phyloP scores from a whole-genome alignment of 2,329 filamentous ascomycete genomes.

The Hypoxylon sp. region DNA sequence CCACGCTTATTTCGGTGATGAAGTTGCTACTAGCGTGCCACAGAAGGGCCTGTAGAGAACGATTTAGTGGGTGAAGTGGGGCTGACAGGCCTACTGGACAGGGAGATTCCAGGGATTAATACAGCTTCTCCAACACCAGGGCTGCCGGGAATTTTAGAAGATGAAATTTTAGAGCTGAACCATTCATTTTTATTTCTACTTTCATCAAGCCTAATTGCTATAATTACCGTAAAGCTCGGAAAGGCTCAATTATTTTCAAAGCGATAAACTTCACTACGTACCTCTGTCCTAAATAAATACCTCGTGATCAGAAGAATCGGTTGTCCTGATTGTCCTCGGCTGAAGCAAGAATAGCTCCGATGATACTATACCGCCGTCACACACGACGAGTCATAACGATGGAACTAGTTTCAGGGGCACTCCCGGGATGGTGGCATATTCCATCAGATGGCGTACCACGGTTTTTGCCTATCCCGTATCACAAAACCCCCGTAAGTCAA shows the following conservation, averaged over 20 bases:
- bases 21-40: conserved; percentile 32
- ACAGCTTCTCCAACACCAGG: conserved; percentile 30
- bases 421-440: conserved; percentile 30
- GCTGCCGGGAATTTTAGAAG: conserved; percentile 7
- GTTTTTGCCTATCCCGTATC: conserved; percentile 28
- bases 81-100: conserved; percentile 40
- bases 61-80: conserved; percentile 41
- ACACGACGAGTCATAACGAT: conserved; percentile 43
- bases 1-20: conserved; percentile 41
- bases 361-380: conserved; percentile 41
- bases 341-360: conserved; percentile 42
- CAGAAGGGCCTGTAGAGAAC: conserved; percentile 38
- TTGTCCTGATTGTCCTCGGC: conserved; percentile 24
- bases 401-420: conserved; percentile 44
- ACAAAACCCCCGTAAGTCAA: conserved; percentile 17
- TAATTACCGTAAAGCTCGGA: background rate
- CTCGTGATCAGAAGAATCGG: conserved; percentile 10
- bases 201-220: conserved; percentile 1
- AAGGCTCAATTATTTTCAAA: background rate
- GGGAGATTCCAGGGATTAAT: conserved; percentile 42
- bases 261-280: background rate
- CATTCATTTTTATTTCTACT: conserved; percentile 12
- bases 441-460: conserved; percentile 37
- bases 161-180: conserved; percentile 21
- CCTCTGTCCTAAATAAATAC: background rate